Evolutionary conservation across 2,329 filamentous ascomycete species (phyloP), one percentile per base, ranked within the genome.

Genomic region (Xylariaceae sp.): DNA sequence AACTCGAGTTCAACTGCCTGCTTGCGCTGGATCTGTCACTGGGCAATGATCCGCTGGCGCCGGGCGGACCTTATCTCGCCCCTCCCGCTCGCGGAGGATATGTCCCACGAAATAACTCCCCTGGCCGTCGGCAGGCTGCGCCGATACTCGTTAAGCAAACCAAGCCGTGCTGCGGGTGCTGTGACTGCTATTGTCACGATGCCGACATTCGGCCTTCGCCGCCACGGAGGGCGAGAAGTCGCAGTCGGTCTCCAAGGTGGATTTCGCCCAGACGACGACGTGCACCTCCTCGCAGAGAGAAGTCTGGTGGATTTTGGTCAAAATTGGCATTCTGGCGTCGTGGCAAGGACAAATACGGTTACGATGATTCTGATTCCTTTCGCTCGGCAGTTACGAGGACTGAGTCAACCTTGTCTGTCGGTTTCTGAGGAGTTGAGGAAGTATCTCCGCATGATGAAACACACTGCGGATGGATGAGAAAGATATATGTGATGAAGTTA

Each of bases 11-110:
- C 3, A 53, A 51, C 19, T 63, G 52, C 16, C 28, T 11, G 3
- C 47, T 57, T n/a, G 55, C 55, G 22, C 48, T 55, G 2, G 50
- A 55, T 28, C 3, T 57, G 46, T 52, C 55, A 12, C 52, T 57
- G 12, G 52, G 51, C 6, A 33, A 17, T 10, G 51, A 54, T 18
- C 34, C 46, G 14, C 47, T 46, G 41, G 10, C 38, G 22, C 38
- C 22, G 12, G 28, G 39, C 3, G 41, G 36, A 7, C 22, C 22
- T 5, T 5, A 7, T 28, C 2, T 33, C 14, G 41, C 43, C 7
- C 43, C 18, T 13, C 3, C 19, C 12, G 13, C 22, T 22, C 43
- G 31, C 13, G 28, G n/a, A 31, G 28, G 2, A 17, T 6, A 33
- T 12, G 31, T n/a, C 19, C 41, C 18, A 17, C 31, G 3, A 13